These are phyloP conservation scores for Aspergillus nanangensis DNA, from an alignment of 495 filamentous ascomycete species.

Conservation along the genomic window DNA sequence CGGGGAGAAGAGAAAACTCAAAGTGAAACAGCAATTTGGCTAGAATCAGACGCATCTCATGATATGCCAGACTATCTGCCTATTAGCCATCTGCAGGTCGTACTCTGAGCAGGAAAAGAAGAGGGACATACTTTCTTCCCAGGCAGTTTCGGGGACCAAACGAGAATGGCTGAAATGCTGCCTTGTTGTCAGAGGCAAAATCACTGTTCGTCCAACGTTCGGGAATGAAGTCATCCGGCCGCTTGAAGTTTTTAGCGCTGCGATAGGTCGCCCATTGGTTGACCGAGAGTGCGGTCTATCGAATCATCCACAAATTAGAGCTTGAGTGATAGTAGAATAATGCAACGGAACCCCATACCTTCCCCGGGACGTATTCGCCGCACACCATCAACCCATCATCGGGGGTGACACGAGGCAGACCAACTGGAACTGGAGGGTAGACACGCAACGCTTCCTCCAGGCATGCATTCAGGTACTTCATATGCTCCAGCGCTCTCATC, in stretches of 20 bases:
- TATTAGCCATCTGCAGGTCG: neutral
- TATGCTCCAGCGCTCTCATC: slow-evolving; percentile 28
- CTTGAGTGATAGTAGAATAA: too few relatives aligned
- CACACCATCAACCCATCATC: slow-evolving; percentile 35
- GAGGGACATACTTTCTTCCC: slow-evolving; percentile 27
- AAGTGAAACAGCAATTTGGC: slow-evolving; percentile 52
- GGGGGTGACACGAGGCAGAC: slow-evolving; percentile 36
- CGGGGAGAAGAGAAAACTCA: slow-evolving; percentile 37
- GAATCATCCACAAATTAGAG: too few relatives aligned
- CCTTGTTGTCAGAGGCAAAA: slow-evolving; percentile 15
- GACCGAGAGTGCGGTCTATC: slow-evolving; percentile 33
- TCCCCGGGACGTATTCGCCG: slow-evolving; percentile 33
- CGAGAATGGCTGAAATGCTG: slow-evolving; percentile 18
- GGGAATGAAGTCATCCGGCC: slow-evolving; percentile 46
- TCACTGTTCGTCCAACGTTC: slow-evolving; percentile 39
- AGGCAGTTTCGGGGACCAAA: slow-evolving; percentile 24
- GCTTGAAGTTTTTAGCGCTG: slow-evolving; percentile 38
- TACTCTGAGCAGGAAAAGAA: too few relatives aligned
- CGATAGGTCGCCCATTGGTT: slow-evolving; percentile 36
- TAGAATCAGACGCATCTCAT: slow-evolving; percentile 47
- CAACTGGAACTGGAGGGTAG: slow-evolving; percentile 47
- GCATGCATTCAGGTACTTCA: slow-evolving; percentile 47
- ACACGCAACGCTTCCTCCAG: slow-evolving; percentile 51
- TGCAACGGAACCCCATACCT: too few relatives aligned
- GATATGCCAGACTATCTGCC: slow-evolving; percentile 42